phyloP scores from a whole-genome alignment of 2,329 filamentous ascomycete genomes.

The Zymoseptoria pseudotritici region DNA sequence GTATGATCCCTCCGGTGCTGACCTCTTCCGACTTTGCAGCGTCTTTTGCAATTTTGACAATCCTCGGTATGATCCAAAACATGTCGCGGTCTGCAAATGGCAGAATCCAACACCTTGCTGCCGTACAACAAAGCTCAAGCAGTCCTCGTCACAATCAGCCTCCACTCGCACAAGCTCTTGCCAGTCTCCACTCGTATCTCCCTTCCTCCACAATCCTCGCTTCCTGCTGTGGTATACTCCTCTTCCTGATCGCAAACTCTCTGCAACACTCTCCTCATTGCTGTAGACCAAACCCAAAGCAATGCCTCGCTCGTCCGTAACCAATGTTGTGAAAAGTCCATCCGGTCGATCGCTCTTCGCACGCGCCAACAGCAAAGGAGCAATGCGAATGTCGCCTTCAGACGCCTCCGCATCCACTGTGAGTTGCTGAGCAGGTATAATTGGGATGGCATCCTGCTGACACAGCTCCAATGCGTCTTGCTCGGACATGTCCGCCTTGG shows the following conservation, averaged over 20 bases:
- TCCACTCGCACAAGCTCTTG: slow-evolving; percentile 81
- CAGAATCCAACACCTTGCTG: slow-evolving; percentile 89
- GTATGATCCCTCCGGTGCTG: slow-evolving; percentile 84
- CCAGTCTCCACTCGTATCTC: slow-evolving; percentile 85
- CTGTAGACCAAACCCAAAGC: slow-evolving; percentile 91
- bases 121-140: slow-evolving; percentile 78
- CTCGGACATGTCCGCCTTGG: slow-evolving; percentile 36
- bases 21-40: slow-evolving; percentile 69
- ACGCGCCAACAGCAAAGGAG: slow-evolving; percentile 63
- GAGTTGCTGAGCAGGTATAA: slow-evolving; percentile 64
- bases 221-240: slow-evolving; percentile 97
- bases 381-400: slow-evolving; percentile 54
- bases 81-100: slow-evolving; percentile 84
- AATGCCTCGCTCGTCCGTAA: slow-evolving; percentile 78
- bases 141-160: slow-evolving; percentile 90
- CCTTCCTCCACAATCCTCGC: slow-evolving; percentile 93
- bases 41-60: slow-evolving; percentile 83
- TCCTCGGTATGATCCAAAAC: slow-evolving; percentile 79
- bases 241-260: slow-evolving; percentile 70
- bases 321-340: slow-evolving; percentile 78
- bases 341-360: slow-evolving; percentile 78
- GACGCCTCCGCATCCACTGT: slow-evolving; percentile 58
- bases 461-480: slow-evolving; percentile 36
- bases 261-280: slow-evolving; percentile 79
- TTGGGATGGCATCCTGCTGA: slow-evolving; percentile 52